A percentile compares a stretch with the other conserved stretches of the same genome.
phyloP scores from a whole-genome alignment of 2,329 filamentous ascomycete genomes.

The Xylariales sp. region DNA sequence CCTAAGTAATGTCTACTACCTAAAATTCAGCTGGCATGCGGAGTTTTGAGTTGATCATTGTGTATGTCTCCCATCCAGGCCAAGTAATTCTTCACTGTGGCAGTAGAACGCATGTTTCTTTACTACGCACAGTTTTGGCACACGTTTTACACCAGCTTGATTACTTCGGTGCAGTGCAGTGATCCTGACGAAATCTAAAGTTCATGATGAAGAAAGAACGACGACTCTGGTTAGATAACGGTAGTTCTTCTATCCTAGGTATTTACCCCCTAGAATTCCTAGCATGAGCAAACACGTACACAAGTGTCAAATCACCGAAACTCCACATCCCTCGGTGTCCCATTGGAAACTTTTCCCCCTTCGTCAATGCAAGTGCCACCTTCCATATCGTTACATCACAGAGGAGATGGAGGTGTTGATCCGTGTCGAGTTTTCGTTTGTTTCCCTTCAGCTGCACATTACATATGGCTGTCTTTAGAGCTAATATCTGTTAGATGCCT shows the following conservation, averaged over 20 bases:
- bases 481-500: constrained; percentile 3
- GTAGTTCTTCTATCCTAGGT: constrained; percentile 13
- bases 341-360: constrained; percentile 13
- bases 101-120: too few species aligned
- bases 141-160: too few species aligned
- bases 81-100: too few species aligned
- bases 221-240: constrained; percentile 16
- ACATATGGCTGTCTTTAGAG: background rate
- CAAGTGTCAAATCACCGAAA: constrained; percentile 15
- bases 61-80: too few species aligned
- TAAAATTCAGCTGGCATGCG: constrained; percentile 10
- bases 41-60: too few species aligned
- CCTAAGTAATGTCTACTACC: constrained; percentile 21
- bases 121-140: too few species aligned
- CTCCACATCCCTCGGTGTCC: constrained; percentile 15
- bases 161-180: too few species aligned
- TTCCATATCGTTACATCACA: constrained; percentile 21
- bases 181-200: too few species aligned
- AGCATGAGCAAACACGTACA: background rate
- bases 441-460: constrained; percentile 1
- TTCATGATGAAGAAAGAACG: constrained; percentile 6
- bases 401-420: constrained; percentile 7
- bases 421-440: background rate
- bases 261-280: background rate
- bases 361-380: constrained; percentile 15